phyloP scores from a whole-genome alignment of 768 basidiomycete species.

The Cyclocybe cylindracea region DNA sequence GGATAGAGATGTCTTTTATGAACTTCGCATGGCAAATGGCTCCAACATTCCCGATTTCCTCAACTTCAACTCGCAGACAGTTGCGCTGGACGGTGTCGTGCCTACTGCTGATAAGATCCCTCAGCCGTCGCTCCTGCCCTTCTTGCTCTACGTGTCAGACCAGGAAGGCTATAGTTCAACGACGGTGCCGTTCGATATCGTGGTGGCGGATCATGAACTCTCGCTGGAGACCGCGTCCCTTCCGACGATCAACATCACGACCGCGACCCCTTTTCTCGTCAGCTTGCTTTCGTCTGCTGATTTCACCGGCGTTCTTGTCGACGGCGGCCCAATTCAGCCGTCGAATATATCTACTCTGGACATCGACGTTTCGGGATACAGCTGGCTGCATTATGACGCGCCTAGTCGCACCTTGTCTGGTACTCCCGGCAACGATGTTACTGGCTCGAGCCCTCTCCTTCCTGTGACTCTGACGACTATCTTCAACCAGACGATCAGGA shows the following conservation, averaged over 20 bases:
- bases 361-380: constrained; percentile 60
- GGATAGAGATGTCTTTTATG: constrained; percentile 55
- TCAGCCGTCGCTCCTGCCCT: constrained; percentile 43
- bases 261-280: constrained; percentile 52
- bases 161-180: constrained; percentile 69
- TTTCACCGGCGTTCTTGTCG: constrained; percentile 63
- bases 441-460: constrained; percentile 38
- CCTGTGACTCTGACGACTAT: constrained; percentile 61
- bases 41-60: constrained; percentile 77
- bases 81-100: constrained; percentile 80
- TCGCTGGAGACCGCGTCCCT: constrained; percentile 46
- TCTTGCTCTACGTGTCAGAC: constrained; percentile 72
- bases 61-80: constrained; percentile 59
- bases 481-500: constrained; percentile 68
- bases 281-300: constrained; percentile 55
- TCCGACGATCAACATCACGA: constrained; percentile 73
- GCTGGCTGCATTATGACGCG: constrained; percentile 66
- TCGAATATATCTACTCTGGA: constrained; percentile 55
- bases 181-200: constrained; percentile 60
- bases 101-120: constrained; percentile 47
- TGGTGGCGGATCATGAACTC: constrained; percentile 71
- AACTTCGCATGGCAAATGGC: constrained; percentile 65
- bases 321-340: constrained; percentile 57
- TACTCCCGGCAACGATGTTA: constrained; percentile 48
- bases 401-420: constrained; percentile 62